Evolutionary conservation across 306 rosid genomes (phyloP), one percentile per base, ranked within the genome.

Genomic region (Cicer judaicum): DNA sequence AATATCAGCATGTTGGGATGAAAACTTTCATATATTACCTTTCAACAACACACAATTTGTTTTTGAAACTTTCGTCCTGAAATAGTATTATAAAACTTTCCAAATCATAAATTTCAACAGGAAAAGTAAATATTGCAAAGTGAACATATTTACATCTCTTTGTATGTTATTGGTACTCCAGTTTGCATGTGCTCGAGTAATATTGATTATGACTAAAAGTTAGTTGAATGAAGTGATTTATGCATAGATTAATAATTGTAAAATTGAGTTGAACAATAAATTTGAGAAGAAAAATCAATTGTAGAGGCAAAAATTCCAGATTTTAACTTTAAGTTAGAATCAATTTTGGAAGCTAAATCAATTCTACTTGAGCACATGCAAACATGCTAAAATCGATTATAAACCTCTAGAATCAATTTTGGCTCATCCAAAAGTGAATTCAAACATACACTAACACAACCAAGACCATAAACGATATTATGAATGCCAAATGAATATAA

Each of bases 11-110:
- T 66, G 24, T 60, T 7, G 16, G 48, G 8, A 67, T 24, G 21
- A 57, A 73, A 66, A 47, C 39, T 46, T 64, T 21, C 43, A 70
- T 19, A 36, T 13, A 34, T 13, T 18, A 15, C 56, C 13, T 5
- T 34, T 60, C 72, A 21, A 49, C 38, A 4, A 60, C 48, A 34
- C 68, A n/a, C 8, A 74, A 49, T 16, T 42, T 64, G 50, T 6
- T 55, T 52, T 7, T 24, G 29, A 15, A 38, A 61, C 18, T 6
- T 7, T 70, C 49, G 15, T 55, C 24, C 9, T 49, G 38, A 67
- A 44, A 24, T 14, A 42, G 21, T 64, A 64, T n/a, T 4, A 4
- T 10, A 42, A 13, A 46, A 14, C 42, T 16, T 16, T 41, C 5
- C 12, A 10, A 71, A 15, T 4, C 9, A 55, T 43, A 46, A 79